phyloP scores from a whole-genome alignment of 2,329 filamentous ascomycete species.

The Beauveria varroae region DNA sequence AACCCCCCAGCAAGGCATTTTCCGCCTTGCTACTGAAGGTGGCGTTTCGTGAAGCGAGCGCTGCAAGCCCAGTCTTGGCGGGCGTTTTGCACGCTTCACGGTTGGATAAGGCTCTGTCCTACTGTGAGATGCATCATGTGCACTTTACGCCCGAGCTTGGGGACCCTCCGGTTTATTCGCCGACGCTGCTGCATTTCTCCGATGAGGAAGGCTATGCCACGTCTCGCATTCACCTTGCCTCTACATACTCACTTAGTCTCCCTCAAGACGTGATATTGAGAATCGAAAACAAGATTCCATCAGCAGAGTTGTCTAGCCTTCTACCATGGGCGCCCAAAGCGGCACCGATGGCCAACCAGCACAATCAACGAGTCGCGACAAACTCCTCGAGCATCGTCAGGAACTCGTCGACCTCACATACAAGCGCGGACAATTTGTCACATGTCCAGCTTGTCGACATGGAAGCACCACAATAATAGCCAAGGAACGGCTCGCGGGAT shows the following conservation, averaged over 20 bases:
- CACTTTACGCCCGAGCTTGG: too few relatives aligned
- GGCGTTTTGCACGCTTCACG: background rate
- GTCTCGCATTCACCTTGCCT: background rate
- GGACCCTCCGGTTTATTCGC: background rate
- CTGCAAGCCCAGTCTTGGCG: conserved; percentile 2
- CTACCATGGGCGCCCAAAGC: background rate
- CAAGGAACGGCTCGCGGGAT: conserved; percentile 9
- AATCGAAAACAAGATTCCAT: background rate
- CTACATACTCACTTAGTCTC: background rate
- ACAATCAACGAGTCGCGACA: background rate
- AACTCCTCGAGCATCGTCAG: background rate
- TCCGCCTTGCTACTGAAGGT: background rate
- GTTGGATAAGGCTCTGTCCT: background rate
- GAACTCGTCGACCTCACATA: conserved; percentile 7
- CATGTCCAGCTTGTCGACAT: conserved; percentile 12
- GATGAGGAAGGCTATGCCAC: background rate
- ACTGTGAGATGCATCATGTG: background rate
- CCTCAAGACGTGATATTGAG: background rate
- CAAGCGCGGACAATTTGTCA: conserved; percentile 12
- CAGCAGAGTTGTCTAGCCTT: background rate
- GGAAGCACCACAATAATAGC: conserved; percentile 11
- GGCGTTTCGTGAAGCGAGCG: background rate
- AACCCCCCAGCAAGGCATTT: background rate
- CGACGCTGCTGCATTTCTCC: background rate
- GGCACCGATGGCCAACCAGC: background rate